Percentiles rank a stretch among this genome's conserved stretches.
Evolutionary conservation across 371 early-diverging fungal genomes (phyloP).

Genomic region (Mortierella sp.): DNA sequence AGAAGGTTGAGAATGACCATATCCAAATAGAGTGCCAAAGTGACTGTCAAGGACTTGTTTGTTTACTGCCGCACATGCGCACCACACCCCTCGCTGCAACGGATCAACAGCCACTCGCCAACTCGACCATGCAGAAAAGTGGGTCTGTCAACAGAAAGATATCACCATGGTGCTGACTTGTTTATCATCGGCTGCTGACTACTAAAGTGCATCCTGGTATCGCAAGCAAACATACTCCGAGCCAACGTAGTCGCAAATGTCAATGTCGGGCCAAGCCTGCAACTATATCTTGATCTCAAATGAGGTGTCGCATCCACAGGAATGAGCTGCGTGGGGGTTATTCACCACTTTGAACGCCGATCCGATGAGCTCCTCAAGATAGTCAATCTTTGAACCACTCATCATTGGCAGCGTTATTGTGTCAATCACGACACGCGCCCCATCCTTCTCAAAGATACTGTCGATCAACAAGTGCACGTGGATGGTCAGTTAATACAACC

Average conservation of each 20-base stretch:
- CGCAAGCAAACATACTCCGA: no score
- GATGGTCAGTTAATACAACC: neutral
- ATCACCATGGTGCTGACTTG: no score
- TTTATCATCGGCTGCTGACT: no score
- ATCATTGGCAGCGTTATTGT: slow-evolving; percentile 84
- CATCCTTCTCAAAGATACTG: slow-evolving; percentile 85
- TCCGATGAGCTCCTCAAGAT: slow-evolving; percentile 93
- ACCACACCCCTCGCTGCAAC: no score
- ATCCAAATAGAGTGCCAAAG: no score
- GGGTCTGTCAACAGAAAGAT: no score
- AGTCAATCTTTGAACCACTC: slow-evolving; percentile 89
- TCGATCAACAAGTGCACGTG: neutral
- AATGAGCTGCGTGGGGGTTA: slow-evolving; percentile 90
- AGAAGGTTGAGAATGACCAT: no score
- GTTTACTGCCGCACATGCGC: no score
- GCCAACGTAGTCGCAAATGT: neutral
- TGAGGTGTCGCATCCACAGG: slow-evolving; percentile 90
- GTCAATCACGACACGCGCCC: slow-evolving; percentile 86
- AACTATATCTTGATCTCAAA: slow-evolving; percentile 50
- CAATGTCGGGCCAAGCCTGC: neutral
- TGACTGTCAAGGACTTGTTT: no score
- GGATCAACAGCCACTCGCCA: no score
- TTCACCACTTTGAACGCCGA: slow-evolving; percentile 89
- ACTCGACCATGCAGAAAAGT: no score
- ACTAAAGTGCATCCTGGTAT: no score